Evolutionary conservation across 2,329 filamentous ascomycete genomes (phyloP).

Genomic region (Pleomassaria siparia): DNA sequence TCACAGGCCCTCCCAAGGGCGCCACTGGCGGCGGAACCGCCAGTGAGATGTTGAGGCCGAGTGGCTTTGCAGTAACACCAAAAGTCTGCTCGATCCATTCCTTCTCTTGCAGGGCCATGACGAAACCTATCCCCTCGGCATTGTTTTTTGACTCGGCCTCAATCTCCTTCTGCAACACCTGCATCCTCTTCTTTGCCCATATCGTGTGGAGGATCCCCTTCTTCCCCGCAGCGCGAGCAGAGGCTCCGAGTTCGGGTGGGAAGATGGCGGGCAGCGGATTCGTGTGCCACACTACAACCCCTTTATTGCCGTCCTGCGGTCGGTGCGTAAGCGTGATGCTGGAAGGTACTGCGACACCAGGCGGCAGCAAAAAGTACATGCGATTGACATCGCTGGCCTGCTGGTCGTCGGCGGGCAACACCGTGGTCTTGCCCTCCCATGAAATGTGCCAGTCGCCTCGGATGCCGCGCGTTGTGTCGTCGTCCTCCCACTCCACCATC

Average conservation of each 20-base stretch:
- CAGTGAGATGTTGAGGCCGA: slow-evolving; percentile 41
- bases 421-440: slow-evolving; percentile 78
- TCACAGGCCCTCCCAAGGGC: slow-evolving; percentile 60
- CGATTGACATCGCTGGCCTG: slow-evolving; percentile 56
- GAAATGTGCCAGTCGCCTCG: slow-evolving; percentile 71
- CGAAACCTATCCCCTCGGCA: slow-evolving; percentile 76
- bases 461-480: slow-evolving; percentile 51
- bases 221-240: slow-evolving; percentile 66
- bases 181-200: slow-evolving; percentile 82
- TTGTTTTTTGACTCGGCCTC: slow-evolving; percentile 71
- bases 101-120: slow-evolving; percentile 81
- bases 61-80: slow-evolving; percentile 55
- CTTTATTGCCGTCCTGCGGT: slow-evolving; percentile 47
- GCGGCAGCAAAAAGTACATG: slow-evolving; percentile 79
- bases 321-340: slow-evolving; percentile 66
- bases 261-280: slow-evolving; percentile 88
- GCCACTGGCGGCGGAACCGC: slow-evolving; percentile 40
- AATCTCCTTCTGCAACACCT: slow-evolving; percentile 76
- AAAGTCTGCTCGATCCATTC: slow-evolving; percentile 86
- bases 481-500: slow-evolving; percentile 88
- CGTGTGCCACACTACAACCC: slow-evolving; percentile 58
- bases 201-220: slow-evolving; percentile 85
- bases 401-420: slow-evolving; percentile 66
- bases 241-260: slow-evolving; percentile 70
- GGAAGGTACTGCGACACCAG: slow-evolving; percentile 69